Base-by-base conservation (phyloP, 768 basidiomycete species). In the Amanita pallidorosea region DNA sequence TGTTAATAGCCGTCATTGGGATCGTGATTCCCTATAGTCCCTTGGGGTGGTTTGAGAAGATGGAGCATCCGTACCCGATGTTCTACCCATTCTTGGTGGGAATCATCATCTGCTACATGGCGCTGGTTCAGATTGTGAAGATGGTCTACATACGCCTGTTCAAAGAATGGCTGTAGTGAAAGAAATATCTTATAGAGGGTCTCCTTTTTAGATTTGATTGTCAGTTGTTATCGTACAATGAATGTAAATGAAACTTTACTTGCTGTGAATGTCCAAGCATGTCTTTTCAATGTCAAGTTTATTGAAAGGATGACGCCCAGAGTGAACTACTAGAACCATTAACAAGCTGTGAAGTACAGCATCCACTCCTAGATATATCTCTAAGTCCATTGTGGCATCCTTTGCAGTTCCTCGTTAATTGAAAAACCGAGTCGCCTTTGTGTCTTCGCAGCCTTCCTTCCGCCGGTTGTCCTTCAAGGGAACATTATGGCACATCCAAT, bases 381-480 rank as follows among this genome's bases (percentile, higher is more conserved):
- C 45, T 47, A 41, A 12, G 43, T 34, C 51, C 42, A 46, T 52
- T 18, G 15, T 43, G 50, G 50, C n/a, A 51, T 45, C 23, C 42
- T 51, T 45, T 51, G 41, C 20, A 51, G 25, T 66, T 88, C 86
- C 44, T 85, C 79, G 55, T 89, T 79, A 56, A 92, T 83, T 22
- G 85, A 88, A 67, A 93, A 94, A 13, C 81, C 81, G 9, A 92
- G 73, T 55, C 91, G 64, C 53, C 91, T 71, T 61, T 94, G 91
- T 4, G 88, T 91, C 67, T 94, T 94, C 5, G 88, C 79, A 5
- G 91, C 90, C 56, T 87, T 80, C 29, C 91, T 71, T n/a, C 91
- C 91, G 6, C 89, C 90, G 0, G 90, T 92, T 84, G 83, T 59
- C 85, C 88, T 51, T 25, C 25, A 23, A 46, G 15, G 52, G 1